Percentiles rank a stretch among this genome's conserved stretches.
Evolutionary conservation across 306 rosid genomes (phyloP).

Genomic region (Cucurbita maxima): DNA sequence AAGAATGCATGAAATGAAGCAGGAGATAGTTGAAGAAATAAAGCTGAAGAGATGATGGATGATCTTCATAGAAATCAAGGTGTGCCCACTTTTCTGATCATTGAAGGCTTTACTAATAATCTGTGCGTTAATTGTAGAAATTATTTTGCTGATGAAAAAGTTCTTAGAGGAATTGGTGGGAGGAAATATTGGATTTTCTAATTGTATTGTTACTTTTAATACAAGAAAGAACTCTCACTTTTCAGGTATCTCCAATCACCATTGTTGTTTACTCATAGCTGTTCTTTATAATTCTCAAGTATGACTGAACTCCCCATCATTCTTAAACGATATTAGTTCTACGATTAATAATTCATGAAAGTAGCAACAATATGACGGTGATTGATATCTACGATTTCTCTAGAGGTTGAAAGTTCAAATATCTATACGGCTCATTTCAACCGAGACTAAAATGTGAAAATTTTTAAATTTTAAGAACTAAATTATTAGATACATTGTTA

Average conservation of each 20-base stretch:
- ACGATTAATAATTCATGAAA: no score
- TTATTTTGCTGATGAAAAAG: neutral
- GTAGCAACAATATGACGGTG: no score
- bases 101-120: neutral
- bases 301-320: no score
- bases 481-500: no score
- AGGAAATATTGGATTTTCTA: neutral
- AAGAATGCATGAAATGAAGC: neutral
- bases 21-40: neutral
- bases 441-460: no score
- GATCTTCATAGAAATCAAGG: neutral
- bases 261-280: no score
- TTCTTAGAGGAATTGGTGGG: neutral
- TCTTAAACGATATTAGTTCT: no score
- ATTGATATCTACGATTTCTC: no score
- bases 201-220: constrained; percentile 1
- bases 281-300: neutral
- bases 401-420: no score
- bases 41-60: neutral
- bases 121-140: neutral
- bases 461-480: no score
- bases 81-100: neutral
- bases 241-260: neutral
- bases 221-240: constrained; percentile 3
- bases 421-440: no score